Evolutionary conservation across 1,139 yeast genomes (phyloP), one percentile per base, ranked within the genome.

Genomic region (Saccharomyces hybrid): DNA sequence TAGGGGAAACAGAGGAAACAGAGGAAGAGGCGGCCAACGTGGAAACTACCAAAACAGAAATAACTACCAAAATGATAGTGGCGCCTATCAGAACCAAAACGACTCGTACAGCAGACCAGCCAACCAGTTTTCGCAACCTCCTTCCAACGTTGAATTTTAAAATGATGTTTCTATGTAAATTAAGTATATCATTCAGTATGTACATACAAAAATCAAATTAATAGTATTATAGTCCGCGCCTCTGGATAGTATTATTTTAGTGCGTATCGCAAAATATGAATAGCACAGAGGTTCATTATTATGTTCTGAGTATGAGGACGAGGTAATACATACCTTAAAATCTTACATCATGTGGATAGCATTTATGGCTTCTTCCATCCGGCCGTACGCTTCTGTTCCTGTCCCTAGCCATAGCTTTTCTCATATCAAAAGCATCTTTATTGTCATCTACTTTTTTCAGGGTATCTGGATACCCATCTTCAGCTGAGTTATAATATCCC

Each of bases 391-490:
- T 82, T 27, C 61, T 57, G 0, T 70, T 71, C 53, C 78, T 77
- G 55, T 75, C 77, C 54, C 77, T 63, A 8, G 34, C 50, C 73
- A 74, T 70, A 13, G 71, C 75, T 64, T 82, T 80, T 55, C 93
- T 73, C 95, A 86, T 87, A 67, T 88, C 96, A 69, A 83, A 93
- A 0, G 97, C 99, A 74, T 93, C 99, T 47, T 81, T 77, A 50
- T 82, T 84, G 62, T 86, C 93, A 61, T 82, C 74, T 2, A 75
- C 62, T 46, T 70, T 70, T 51, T 77, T 78, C 46, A 79, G 66
- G 53, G 78, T 79, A 2, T 60, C 55, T 0, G 75, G 75, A 53
- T 71, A 70, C 5, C 67, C 65, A 32, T 73, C 72, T 23, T 57
- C 64, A 11, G 54, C 51, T n/a, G 66, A 60, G 8, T 81, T 81